These are phyloP conservation scores for Viola odorata DNA, from an alignment of 345 rosid species.

Conservation along the genomic window DNA sequence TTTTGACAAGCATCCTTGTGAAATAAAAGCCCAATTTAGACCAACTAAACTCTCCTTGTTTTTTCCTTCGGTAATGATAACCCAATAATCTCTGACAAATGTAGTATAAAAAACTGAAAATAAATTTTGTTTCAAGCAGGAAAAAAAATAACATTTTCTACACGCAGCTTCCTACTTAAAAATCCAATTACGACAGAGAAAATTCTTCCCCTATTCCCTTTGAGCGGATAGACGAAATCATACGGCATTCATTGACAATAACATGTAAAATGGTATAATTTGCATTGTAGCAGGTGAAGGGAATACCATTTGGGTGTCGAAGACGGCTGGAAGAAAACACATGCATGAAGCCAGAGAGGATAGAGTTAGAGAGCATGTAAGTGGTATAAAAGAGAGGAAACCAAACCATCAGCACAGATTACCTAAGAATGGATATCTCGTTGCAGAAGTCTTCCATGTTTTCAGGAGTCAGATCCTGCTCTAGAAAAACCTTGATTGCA, in stretches of 20 bases:
- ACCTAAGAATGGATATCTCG: conserved; percentile 97
- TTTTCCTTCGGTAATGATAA: neutral
- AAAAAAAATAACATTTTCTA: too few species aligned
- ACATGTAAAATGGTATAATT: neutral
- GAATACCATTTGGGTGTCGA: conserved; percentile 94
- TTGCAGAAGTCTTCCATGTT: conserved; percentile 99
- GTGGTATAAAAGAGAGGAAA: conserved; percentile 14
- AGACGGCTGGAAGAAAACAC: conserved; percentile 61
- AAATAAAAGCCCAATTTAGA: neutral
- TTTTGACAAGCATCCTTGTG: neutral
- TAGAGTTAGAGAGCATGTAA: conserved; percentile 34
- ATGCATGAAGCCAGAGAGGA: conserved; percentile 19
- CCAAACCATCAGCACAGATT: conserved; percentile 21
- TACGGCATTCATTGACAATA: too few species aligned
- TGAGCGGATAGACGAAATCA: too few species aligned
- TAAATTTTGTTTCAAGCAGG: too few species aligned
- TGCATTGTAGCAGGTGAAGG: conserved; percentile 7
- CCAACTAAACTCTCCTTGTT: neutral
- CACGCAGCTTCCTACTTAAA: too few species aligned
- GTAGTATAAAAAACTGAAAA: neutral
- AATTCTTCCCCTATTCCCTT: too few species aligned
- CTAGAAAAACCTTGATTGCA: conserved; percentile 91
- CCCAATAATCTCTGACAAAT: neutral
- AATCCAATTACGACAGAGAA: too few species aligned
- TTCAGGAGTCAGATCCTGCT: conserved; percentile 94